Base-by-base conservation (phyloP, 805 yeast species). In the Metschnikowia picachoensis region DNA sequence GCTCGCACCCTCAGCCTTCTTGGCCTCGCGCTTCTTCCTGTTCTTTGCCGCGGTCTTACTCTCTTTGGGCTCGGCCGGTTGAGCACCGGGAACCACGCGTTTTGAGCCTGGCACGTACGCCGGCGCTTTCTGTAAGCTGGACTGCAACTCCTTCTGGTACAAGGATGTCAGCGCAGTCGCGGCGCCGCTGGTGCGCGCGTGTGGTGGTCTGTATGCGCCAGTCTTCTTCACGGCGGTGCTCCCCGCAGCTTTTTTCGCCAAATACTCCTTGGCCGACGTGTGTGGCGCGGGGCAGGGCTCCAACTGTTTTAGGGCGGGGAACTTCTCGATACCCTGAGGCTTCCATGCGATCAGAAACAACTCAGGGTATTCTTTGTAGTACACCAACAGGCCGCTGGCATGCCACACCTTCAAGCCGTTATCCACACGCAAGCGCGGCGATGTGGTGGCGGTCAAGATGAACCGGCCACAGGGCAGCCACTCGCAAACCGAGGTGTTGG, bases 391-490 rank as follows among this genome's bases (percentile, higher is more conserved):
- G 40, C 99, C 99, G 49, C 82, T 74, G 45, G 83, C 89, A 66
- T 94, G 95, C 97, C 98, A 94, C 58, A 94, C 76, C 67, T 88
- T 87, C 57, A 85, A 83, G 49, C 97, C 92, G 65, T 94, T 94
- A 68, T 95, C 99, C 35, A 94, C 99, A 61, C 99, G 82, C 58
- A 94, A 78, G 59, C 99, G 79, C 53, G 99, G 99, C 16, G 97
- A 82, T 0, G 98, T 94, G 5, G 98, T 95, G 15, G 99, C 98
- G 13, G 98, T 92, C 65, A 94, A 71, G 47, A 94, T 82, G 61
- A 77, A 90, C 60, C 94, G 82, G 33, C 99, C 98, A 68, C 94
- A 95, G 9, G 99, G 99, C 2, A 95, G 83, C 99, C 99, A 94
- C 65, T 87, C 88, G 65, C 97, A 92, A 37, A 85, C 95, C n/a